A percentile compares a stretch with the other conserved stretches of the same genome.
Evolutionary conservation across 192 early-diverging fungal species (phyloP).

Genomic region (Gonapodya prolifera): DNA sequence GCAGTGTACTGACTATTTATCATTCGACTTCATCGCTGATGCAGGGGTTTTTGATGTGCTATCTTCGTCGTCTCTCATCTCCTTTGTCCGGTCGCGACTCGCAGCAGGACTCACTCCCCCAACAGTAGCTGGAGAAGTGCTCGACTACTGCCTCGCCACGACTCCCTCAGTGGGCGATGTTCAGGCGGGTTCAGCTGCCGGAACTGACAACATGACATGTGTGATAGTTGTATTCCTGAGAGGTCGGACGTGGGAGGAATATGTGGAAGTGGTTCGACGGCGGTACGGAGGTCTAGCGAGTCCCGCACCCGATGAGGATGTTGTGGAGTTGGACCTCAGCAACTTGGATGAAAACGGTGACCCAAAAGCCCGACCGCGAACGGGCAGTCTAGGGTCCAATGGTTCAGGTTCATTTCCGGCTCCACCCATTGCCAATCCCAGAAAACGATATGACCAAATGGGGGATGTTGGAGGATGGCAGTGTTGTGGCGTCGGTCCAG

Average conservation of each 20-base stretch:
- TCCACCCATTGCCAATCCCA: not conserved
- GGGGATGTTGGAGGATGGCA: not conserved
- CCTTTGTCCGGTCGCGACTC: conserved; percentile 62
- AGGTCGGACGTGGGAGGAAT: conserved; percentile 64
- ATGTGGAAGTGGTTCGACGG: not conserved
- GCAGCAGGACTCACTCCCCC: conserved; percentile 42
- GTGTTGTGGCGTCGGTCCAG: not conserved
- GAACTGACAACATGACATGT: conserved; percentile 99
- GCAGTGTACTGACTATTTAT: not conserved
- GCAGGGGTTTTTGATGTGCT: not conserved
- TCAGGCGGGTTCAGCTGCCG: conserved; percentile 40
- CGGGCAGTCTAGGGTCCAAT: not conserved
- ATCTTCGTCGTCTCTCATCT: not conserved
- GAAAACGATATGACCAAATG: not conserved
- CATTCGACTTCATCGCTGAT: not conserved
- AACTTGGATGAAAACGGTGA: not conserved
- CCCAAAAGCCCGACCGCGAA: not conserved
- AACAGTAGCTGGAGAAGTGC: conserved; percentile 71
- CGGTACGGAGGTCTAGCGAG: not conserved
- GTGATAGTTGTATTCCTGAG: conserved; percentile 78
- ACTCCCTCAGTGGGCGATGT: conserved; percentile 59
- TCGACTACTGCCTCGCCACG: conserved; percentile 81
- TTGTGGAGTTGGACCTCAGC: not conserved
- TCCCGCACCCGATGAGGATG: not conserved
- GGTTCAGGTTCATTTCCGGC: not conserved